These are phyloP conservation scores for Pleurotus ostreatus DNA, from an alignment of 768 basidiomycete species.

Conservation along the genomic window DNA sequence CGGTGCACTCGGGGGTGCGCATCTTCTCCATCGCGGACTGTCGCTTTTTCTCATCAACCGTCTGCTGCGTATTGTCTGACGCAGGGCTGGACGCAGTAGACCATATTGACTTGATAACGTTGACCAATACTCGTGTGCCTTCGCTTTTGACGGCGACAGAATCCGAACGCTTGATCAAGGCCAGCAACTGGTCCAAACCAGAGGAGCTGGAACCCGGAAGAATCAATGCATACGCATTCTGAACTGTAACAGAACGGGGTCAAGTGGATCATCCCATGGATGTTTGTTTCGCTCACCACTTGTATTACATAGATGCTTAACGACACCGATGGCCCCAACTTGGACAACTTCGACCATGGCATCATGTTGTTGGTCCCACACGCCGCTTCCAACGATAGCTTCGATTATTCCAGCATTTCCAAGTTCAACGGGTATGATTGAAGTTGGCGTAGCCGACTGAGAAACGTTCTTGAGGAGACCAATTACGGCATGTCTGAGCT, in stretches of 20 bases:
- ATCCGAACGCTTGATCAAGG: conserved; percentile 74
- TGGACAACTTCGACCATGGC: conserved; percentile 83
- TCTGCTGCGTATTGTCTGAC: conserved; percentile 15
- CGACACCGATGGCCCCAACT: conserved; percentile 79
- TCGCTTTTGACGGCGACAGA: conserved; percentile 84
- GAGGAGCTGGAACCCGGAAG: conserved; percentile 39
- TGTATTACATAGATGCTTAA: conserved; percentile 83
- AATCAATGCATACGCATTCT: conserved; percentile 48
- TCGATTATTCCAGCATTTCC: conserved; percentile 61
- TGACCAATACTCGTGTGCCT: conserved; percentile 84
- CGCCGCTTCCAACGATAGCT: conserved; percentile 53
- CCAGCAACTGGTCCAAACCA: conserved; percentile 66
- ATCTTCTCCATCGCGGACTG: conserved; percentile 51
- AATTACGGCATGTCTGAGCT: conserved; percentile 85
- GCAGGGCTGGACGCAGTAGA: conserved; percentile 27
- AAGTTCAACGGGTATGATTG: conserved; percentile 55
- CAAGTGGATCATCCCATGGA: background rate
- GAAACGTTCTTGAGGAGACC: conserved; percentile 87
- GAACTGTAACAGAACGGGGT: conserved; percentile 23
- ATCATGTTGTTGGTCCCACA: conserved; percentile 73
- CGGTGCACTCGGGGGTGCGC: conserved; percentile 49
- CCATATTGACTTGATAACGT: conserved; percentile 79
- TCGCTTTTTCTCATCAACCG: conserved; percentile 35
- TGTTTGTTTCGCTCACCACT: conserved; percentile 46
- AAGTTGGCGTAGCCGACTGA: conserved; percentile 56